Base-by-base conservation (phyloP, 768 basidiomycete species). In the Lentinula boryana region DNA sequence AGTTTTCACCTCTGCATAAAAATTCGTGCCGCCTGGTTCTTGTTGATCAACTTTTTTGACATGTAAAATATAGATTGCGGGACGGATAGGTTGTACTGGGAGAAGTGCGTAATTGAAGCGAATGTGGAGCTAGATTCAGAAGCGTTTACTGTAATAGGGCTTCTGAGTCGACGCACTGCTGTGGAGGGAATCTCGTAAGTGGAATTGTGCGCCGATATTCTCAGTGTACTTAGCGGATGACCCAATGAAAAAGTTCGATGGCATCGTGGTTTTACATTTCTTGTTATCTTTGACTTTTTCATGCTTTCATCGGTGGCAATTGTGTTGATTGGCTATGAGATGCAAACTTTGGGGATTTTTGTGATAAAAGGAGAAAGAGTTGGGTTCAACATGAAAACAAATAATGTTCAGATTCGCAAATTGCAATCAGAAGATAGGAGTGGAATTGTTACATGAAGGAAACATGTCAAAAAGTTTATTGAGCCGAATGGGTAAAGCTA, bases 21-120 rank as follows among this genome's bases (percentile, higher is more conserved):
- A 43, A 4, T 55, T 3, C 23, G 50, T 52, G 31, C 50, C 33
- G 50, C 32, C 18, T 52, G 31, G 31, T 16, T n/a, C 41, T 40
- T 55, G 53, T 55, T 55, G 53, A 56, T 56, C 55, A 56, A 43
- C 35, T 7, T 41, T 41, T n/a, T 54, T 54, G 53, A 54, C 53
- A 54, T 54, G 53, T 54, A 54, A 38, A 56, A 56, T 41, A 56
- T 8, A 56, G 55, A 56, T 32, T 27, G 23, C 55, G 55, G 38
- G 38, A 56, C 18, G 21, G 55, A 54, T 21, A 15, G 10, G 6
- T 54, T 27, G 53, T 18, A 21, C 13, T 27, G 27, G 2, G 46
- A 8, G 21, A 8, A 48, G 46, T 48, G 46, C 46, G 46, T 48
- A 48, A 52, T 31, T 52, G 33, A 52, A 35, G 50, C 33, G 15